Evolutionary conservation across 2,329 filamentous ascomycete species (phyloP).

Genomic region (Cladophialophora chaetospira): DNA sequence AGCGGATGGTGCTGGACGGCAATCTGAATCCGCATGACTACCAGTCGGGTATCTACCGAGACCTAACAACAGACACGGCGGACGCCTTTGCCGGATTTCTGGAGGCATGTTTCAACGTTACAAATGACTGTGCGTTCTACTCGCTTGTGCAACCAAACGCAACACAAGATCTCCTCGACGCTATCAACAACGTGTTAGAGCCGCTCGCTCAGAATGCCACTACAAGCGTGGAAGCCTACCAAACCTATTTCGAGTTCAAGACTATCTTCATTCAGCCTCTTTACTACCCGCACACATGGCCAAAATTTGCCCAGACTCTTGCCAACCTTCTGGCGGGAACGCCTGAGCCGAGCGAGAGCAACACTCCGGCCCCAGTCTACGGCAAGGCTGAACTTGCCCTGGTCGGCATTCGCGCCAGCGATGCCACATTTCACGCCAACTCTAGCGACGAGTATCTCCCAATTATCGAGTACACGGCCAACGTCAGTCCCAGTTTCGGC

Average conservation of each 20-base stretch:
- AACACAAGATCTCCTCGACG: conserved; percentile 11
- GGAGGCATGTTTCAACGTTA: conserved; percentile 5
- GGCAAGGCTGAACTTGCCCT: not conserved
- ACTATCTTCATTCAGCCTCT: not conserved
- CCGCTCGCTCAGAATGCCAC: conserved; percentile 10
- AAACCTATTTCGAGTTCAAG: not conserved
- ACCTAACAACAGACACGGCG: not conserved
- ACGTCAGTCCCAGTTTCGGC: not conserved
- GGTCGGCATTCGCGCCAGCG: conserved; percentile 21
- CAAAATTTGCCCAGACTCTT: conserved; percentile 10
- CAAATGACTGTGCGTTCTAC: conserved; percentile 7
- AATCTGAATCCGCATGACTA: conserved; percentile 6
- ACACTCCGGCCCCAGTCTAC: not conserved
- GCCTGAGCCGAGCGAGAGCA: not conserved
- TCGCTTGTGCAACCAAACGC: not conserved
- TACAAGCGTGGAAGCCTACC: not conserved
- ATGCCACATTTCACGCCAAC: conserved; percentile 12
- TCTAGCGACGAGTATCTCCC: conserved; percentile 7
- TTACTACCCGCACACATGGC: conserved; percentile 12
- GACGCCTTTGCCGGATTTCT: conserved; percentile 10
- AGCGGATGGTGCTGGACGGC: conserved; percentile 13
- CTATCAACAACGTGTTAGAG: not conserved
- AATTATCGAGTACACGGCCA: no score
- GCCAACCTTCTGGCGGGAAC: not conserved
- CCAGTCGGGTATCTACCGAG: not conserved